phyloP scores from a whole-genome alignment of 768 basidiomycete species.

The Pulveroboletus frians region DNA sequence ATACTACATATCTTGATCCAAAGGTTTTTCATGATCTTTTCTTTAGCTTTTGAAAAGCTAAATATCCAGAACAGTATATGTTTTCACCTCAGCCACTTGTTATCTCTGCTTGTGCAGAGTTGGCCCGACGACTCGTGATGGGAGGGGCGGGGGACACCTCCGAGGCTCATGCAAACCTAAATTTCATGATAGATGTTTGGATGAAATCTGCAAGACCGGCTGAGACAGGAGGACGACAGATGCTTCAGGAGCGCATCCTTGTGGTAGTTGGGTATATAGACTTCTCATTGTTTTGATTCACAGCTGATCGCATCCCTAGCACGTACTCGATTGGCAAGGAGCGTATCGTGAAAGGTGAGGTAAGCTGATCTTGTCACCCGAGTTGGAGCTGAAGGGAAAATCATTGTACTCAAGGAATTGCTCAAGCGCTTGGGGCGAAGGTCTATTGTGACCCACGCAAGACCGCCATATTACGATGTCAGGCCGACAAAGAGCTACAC shows the following conservation, averaged over 20 bases:
- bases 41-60: not conserved
- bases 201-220: conserved; percentile 29
- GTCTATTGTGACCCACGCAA: conserved; percentile 90
- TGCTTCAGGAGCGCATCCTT: conserved; percentile 39
- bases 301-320: conserved; percentile 34
- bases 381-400: not conserved
- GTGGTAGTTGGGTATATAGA: conserved; percentile 66
- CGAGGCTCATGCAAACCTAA: conserved; percentile 18
- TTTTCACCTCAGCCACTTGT: conserved; percentile 96
- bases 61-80: conserved; percentile 54
- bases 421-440: conserved; percentile 71
- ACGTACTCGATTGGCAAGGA: conserved; percentile 99
- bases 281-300: not conserved
- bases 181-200: conserved; percentile 50
- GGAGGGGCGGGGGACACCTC: conserved; percentile 34
- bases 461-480: conserved; percentile 73
- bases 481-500: conserved; percentile 80
- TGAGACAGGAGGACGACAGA: conserved; percentile 32
- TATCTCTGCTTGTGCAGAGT: conserved; percentile 84
- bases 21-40: conserved; percentile 42
- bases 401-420: conserved; percentile 57
- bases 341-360: conserved; percentile 86
- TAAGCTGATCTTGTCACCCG: not conserved
- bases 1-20: conserved; percentile 93
- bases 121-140: conserved; percentile 55